Base-by-base conservation (phyloP, 164 flowering plant species). In the Brasenia schreberi region DNA sequence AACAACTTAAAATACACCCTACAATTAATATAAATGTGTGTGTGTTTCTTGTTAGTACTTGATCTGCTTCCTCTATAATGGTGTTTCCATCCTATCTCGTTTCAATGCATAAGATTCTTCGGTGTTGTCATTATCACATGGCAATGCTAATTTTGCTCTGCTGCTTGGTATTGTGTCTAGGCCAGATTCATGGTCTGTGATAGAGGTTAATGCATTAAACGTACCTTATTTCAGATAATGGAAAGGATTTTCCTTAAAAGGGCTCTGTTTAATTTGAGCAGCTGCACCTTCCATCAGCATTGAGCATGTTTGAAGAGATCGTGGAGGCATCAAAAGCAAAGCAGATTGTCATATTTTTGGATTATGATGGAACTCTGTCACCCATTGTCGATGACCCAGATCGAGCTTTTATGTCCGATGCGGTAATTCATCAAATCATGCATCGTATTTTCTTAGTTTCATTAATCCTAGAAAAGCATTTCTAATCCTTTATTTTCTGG, bases 351-450 rank as follows among this genome's bases (percentile, higher is more conserved):
- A 73, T 93, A 84, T 93, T 93, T 68, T 74, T 93, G 9, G 98
- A 93, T 59, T 93, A 93, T 27, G 98, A 93, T 59, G 98, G 98
- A 1, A 93, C 98, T 5, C 83, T 93, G 1, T 83, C 97, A 0
- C 98, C 98, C 4, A 93, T 93, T 23, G 98, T 93, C 0, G 84
- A 84, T 16, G 87, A 93, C 67, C 97, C 98, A 0, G 98, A 93
- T 64, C 72, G 72, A 59, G 98, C 98, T 70, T 90, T 83, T 86
- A 93, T 93, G 96, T 79, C 97, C 27, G 69, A 71, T 18, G 78
- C 82, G 88, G 98, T 92, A 33, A 19, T 75, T 70, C 27, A 45
- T 14, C 18, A 5, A 10, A 27, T 33, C 39, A 43, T 11, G 12
- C 19, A 11, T 49, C 56, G 18, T 56, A 18, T 33, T 1, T 5